Evolutionary conservation across 2,329 filamentous ascomycete genomes (phyloP), one percentile per base, ranked within the genome.

Genomic region (Spiromastix sp.): DNA sequence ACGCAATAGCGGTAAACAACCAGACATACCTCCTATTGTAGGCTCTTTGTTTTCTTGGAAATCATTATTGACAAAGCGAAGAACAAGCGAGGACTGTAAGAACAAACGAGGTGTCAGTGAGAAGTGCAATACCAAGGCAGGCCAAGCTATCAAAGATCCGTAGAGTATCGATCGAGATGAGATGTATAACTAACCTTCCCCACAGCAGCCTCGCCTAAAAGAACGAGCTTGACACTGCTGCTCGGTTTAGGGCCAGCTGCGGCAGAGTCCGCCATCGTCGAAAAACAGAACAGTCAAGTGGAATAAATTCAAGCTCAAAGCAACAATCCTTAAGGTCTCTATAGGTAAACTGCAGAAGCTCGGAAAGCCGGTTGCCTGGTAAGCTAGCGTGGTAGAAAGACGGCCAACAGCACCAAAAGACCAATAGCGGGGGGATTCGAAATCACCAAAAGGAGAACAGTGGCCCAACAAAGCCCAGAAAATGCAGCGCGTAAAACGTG

Each of bases 1-100:
- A n/a, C n/a, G n/a, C n/a, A n/a, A n/a, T n/a, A n/a, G n/a, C n/a
- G n/a, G n/a, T n/a, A n/a, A n/a, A 72, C 46, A 24, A 11, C 2
- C 12, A 10, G 11, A 36, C 39, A 31, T 73, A 93, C 86, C 86
- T 72, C 91, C 91, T 65, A 98, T 98, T 47, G 91, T 98, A 43
- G 91, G 91, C 63, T 98, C 91, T 71, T 96, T 96, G 67, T 96
- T 96, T 67, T 96, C 91, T 70, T 98, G 91, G 56, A 98, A 98
- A 65, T 96, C 89, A 67, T 98, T 91, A 73, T 96, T 96, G 59
- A 98, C 91, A 65, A 98, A 98, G 56, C 91, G 85, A 57, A 98
- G 74, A 44, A 98, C 91, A 40, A 98, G 79, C 30, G 91, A 98
- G 32, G 91, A 96, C 91, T 93, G 54, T 16, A 38, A 34, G 13